These are phyloP conservation scores for Cyberlindnera mrakii DNA, from an alignment of 805 yeast genomes.

Conservation along the genomic window DNA sequence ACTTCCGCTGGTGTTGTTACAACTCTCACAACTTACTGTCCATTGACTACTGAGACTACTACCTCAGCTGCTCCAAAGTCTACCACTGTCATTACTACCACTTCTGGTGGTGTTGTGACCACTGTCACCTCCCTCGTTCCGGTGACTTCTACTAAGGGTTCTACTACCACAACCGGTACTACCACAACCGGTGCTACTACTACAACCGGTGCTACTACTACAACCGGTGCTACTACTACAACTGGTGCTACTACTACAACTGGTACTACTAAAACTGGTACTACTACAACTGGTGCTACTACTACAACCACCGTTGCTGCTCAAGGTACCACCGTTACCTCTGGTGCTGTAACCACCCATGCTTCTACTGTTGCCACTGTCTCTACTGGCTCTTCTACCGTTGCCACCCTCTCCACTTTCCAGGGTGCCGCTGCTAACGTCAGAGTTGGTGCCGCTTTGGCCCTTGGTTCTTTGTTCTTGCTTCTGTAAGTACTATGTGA, in stretches of 20 bases:
- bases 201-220: conserved; percentile 10
- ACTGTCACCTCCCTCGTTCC: conserved; percentile 1
- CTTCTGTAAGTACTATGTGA: conserved; percentile 17
- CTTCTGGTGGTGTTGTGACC: conserved; percentile 6
- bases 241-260: conserved; percentile 3
- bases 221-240: background rate
- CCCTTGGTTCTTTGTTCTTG: conserved; percentile 26
- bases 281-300: conserved; percentile 5
- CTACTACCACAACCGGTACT: conserved; percentile 3
- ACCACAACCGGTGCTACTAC: conserved; percentile 1
- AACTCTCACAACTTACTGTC: conserved; percentile 1
- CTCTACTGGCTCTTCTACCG: conserved; percentile 2
- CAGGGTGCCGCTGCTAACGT: conserved; percentile 21
- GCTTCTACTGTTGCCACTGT: conserved; percentile 7
- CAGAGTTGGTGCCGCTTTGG: conserved; percentile 20
- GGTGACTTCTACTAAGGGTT: conserved; percentile 1
- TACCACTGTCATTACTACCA: conserved; percentile 6
- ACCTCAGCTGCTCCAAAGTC: conserved; percentile 4
- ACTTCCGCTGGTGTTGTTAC: conserved; percentile 2
- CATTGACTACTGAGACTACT: conserved; percentile 6
- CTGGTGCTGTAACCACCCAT: conserved; percentile 7
- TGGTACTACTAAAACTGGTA: conserved; percentile 2
- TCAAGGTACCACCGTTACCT: conserved; percentile 1
- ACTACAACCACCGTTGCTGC: conserved; percentile 3
- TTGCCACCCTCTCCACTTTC: conserved; percentile 7